These are phyloP conservation scores for Aspergillus leporis DNA, from an alignment of 495 filamentous ascomycete genomes.

Conservation along the genomic window DNA sequence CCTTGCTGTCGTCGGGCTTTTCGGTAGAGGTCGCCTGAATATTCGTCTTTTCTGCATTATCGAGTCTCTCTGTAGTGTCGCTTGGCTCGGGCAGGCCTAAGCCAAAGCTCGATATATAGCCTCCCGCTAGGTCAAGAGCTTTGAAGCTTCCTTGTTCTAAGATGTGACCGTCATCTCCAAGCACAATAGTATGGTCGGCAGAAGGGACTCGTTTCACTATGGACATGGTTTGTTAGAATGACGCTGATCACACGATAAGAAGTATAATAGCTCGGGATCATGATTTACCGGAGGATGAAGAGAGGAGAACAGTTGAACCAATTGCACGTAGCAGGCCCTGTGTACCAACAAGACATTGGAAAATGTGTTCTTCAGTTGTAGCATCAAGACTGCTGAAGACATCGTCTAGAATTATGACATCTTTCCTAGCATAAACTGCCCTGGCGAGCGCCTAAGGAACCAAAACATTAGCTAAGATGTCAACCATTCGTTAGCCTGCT, in stretches of 20 bases:
- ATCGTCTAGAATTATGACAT: slow-evolving; percentile 58
- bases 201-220: slow-evolving; percentile 48
- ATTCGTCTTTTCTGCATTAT: background rate
- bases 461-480: background rate
- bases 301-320: slow-evolving; percentile 52
- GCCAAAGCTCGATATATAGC: slow-evolving; percentile 52
- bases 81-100: slow-evolving; percentile 34
- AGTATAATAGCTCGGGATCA: background rate
- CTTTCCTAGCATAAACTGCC: slow-evolving; percentile 56
- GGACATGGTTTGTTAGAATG: slow-evolving; percentile 6
- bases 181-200: slow-evolving; percentile 53
- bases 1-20: slow-evolving; percentile 25
- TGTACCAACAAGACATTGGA: slow-evolving; percentile 54
- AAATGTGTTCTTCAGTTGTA: slow-evolving; percentile 60
- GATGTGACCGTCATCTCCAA: slow-evolving; percentile 46
- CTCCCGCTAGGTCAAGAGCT: slow-evolving; percentile 42
- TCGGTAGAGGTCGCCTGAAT: slow-evolving; percentile 16
- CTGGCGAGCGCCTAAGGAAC: slow-evolving; percentile 50
- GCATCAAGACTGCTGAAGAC: slow-evolving; percentile 62
- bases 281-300: slow-evolving; percentile 44
- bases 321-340: slow-evolving; percentile 53
- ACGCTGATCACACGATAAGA: background rate
- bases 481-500: background rate
- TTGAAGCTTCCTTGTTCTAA: slow-evolving; percentile 54
- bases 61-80: slow-evolving; percentile 25